phyloP scores from a whole-genome alignment of 2,329 filamentous ascomycete species.

The Paecilomyces dactylethromorphus region DNA sequence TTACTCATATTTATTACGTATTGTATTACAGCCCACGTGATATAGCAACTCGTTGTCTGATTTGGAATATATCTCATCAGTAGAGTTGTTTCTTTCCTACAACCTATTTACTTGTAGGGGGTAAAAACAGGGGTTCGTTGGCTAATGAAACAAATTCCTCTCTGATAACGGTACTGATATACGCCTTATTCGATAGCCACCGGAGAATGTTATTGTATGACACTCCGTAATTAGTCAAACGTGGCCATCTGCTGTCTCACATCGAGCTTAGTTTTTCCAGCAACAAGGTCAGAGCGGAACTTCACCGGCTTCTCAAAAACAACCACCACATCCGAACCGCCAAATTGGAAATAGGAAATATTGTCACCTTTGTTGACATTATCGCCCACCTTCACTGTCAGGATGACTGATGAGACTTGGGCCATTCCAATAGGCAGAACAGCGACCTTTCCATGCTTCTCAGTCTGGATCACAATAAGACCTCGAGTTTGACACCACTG shows the following conservation, averaged over 20 bases:
- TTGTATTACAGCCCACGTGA: too few relatives aligned
- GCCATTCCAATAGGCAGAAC: slow-evolving; percentile 42
- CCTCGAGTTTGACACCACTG: slow-evolving; percentile 37
- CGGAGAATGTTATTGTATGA: neutral
- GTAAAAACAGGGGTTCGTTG: too few relatives aligned
- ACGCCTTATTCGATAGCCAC: too few relatives aligned
- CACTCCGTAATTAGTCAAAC: neutral
- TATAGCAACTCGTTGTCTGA: too few relatives aligned
- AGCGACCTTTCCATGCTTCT: slow-evolving; percentile 30
- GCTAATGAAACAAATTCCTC: too few relatives aligned
- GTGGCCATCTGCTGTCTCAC: slow-evolving; percentile 1
- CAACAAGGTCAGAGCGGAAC: neutral
- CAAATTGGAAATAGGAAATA: slow-evolving; percentile 39
- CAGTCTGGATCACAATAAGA: slow-evolving; percentile 33
- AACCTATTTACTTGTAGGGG: too few relatives aligned
- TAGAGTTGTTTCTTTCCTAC: too few relatives aligned
- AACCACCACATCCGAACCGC: slow-evolving; percentile 37
- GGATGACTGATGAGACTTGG: slow-evolving; percentile 37
- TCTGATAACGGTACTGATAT: too few relatives aligned
- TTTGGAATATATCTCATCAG: too few relatives aligned
- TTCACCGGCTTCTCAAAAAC: slow-evolving; percentile 27
- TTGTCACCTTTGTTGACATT: slow-evolving; percentile 35
- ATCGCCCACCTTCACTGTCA: slow-evolving; percentile 11
- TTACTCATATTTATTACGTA: too few relatives aligned
- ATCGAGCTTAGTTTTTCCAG: slow-evolving; percentile 5